A percentile compares a stretch with the other conserved stretches of the same genome.
phyloP scores from a whole-genome alignment of 306 rosid species.

The Vigna angularis region DNA sequence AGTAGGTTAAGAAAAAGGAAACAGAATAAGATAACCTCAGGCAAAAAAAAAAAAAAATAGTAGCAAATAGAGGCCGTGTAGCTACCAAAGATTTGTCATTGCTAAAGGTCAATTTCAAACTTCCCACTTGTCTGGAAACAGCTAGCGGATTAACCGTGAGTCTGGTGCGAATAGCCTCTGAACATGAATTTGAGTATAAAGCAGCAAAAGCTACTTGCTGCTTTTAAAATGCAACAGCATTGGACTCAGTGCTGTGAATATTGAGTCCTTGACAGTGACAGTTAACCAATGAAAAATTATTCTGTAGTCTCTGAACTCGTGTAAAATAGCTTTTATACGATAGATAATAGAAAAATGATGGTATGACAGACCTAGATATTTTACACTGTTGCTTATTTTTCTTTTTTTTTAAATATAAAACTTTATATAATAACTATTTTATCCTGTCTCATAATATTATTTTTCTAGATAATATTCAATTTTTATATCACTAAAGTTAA shows the following conservation, averaged over 20 bases:
- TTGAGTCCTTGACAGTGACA: neutral
- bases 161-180: neutral
- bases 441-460: too few species aligned
- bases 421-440: too few species aligned
- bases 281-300: neutral
- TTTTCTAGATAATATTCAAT: neutral
- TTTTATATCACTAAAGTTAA: neutral
- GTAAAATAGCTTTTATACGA: neutral
- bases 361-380: too few species aligned
- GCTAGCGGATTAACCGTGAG: neutral
- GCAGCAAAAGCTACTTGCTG: neutral
- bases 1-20: neutral
- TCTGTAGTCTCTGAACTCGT: neutral
- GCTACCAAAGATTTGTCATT: slow-evolving; percentile 17
- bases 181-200: neutral
- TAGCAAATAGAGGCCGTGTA: neutral
- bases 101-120: slow-evolving; percentile 26
- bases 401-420: too few species aligned
- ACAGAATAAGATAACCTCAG: neutral
- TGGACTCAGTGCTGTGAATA: neutral
- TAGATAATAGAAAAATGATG: neutral
- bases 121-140: slow-evolving; percentile 32
- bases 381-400: too few species aligned
- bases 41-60: neutral
- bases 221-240: neutral